Evolutionary conservation across 192 early-diverging fungal species (phyloP).

Genomic region (Irineochytrium annulatum): DNA sequence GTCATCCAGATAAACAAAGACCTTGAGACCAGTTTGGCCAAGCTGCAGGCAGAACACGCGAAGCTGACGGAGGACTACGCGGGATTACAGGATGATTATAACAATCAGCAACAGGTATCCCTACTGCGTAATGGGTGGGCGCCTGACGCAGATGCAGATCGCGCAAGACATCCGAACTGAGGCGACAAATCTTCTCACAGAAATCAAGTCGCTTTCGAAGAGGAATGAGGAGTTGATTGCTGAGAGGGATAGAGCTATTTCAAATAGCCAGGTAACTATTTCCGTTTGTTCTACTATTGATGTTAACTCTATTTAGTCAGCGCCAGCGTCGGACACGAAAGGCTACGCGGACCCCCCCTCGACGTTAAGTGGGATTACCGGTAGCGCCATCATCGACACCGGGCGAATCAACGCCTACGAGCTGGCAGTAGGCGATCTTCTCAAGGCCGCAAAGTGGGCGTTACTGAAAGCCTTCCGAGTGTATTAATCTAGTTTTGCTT

Average conservation of each 20-base stretch:
- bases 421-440: slow-evolving; percentile 72
- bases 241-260: slow-evolving; percentile 29
- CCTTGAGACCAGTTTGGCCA: slow-evolving; percentile 15
- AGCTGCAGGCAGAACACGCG: slow-evolving; percentile 34
- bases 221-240: slow-evolving; percentile 57
- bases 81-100: slow-evolving; percentile 67
- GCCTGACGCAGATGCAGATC: slow-evolving; percentile 40
- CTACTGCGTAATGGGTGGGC: slow-evolving; percentile 1
- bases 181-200: slow-evolving; percentile 63
- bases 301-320: no score
- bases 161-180: slow-evolving; percentile 67
- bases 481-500: neutral
- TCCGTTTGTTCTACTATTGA: no score
- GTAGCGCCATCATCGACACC: no score
- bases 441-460: slow-evolving; percentile 58
- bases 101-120: slow-evolving; percentile 64
- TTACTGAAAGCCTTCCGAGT: slow-evolving; percentile 2
- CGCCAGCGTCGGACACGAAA: no score
- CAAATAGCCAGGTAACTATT: no score
- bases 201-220: slow-evolving; percentile 56
- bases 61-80: slow-evolving; percentile 57
- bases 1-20: slow-evolving; percentile 16
- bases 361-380: no score
- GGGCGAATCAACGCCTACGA: slow-evolving; percentile 70
- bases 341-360: no score